These are phyloP conservation scores for Lecanicillium sp. DNA, from an alignment of 2,329 filamentous ascomycete species.

Conservation along the genomic window DNA sequence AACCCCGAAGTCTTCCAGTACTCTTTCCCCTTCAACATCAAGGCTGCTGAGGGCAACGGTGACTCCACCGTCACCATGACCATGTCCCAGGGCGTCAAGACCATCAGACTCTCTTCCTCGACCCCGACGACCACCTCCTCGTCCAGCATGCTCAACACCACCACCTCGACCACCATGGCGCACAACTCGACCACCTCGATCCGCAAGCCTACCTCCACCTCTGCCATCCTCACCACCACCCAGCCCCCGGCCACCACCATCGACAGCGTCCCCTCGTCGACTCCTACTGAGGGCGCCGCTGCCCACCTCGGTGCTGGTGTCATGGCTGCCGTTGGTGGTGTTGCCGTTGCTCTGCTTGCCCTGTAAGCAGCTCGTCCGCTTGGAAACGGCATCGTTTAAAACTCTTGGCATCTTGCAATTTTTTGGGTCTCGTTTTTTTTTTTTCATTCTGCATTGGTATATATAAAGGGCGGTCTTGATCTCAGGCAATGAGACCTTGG, in stretches of 20 bases:
- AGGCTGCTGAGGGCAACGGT: conserved; percentile 17
- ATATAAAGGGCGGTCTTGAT: not conserved
- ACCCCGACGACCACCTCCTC: conserved; percentile 10
- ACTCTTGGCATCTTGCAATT: not conserved
- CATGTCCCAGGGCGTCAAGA: conserved; percentile 21
- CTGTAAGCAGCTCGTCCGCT: conserved; percentile 26
- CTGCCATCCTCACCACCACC: conserved; percentile 18
- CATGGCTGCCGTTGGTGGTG: conserved; percentile 29
- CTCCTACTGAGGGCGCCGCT: conserved; percentile 16
- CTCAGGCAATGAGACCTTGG: not conserved
- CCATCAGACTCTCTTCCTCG: conserved; percentile 18
- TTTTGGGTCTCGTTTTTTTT: conserved; percentile 1
- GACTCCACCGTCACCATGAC: conserved; percentile 22
- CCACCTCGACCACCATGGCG: not conserved
- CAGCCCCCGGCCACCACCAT: conserved; percentile 14
- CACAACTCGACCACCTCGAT: not conserved
- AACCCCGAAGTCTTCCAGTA: conserved; percentile 49
- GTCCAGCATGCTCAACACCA: not conserved
- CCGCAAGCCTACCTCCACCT: conserved; percentile 14
- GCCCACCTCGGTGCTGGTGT: conserved; percentile 27
- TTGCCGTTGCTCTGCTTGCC: conserved; percentile 33
- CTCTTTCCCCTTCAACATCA: conserved; percentile 53
- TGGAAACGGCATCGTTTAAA: conserved; percentile 8
- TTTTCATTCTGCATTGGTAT: conserved; percentile 6
- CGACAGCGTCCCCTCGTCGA: conserved; percentile 13